Evolutionary conservation across 148 eudicot species (phyloP), one percentile per base, ranked within the genome.

Genomic region (Gaultheria prostrata): DNA sequence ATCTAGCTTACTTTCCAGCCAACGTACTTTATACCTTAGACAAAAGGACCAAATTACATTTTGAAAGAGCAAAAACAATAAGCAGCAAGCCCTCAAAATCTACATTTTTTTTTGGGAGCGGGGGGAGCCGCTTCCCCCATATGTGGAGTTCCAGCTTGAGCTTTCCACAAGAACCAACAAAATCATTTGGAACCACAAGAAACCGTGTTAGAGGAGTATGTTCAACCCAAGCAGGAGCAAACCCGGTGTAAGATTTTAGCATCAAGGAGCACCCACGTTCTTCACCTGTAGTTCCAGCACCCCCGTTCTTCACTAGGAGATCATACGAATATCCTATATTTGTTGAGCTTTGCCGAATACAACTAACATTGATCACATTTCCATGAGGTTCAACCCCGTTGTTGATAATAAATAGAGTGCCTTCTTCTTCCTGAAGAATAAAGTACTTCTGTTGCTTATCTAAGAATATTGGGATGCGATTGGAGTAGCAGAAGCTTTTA

Each of bases 111-210:
- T n/a, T n/a, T n/a, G n/a, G n/a, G n/a, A n/a, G n/a, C n/a, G n/a
- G n/a, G n/a, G n/a, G n/a, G n/a, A n/a, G n/a, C n/a, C n/a, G n/a
- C 79, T 50, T 84, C 88, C 84, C 11, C 0, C 15, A 20, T 71
- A 91, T 88, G 83, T 83, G 74, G 78, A 92, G 80, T 33, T 90
- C 82, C 86, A 93, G 39, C 21, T 85, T 82, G 26, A 90, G 85
- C 65, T 30, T 65, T 32, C 88, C 87, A 77, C 32, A 61, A 9
- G 74, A 67, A 78, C 65, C 57, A 28, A 86, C 83, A 78, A 90
- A 88, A 83, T 86, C 89, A 69, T 65, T 45, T 13, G 96, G 96
- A 65, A 91, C 85, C 80, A 89, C 43, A 72, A 91, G 88, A 85
- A 83, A 91, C 75, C 82, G 82, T 72, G 51, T 78, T 18, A 71